Conservation (phyloP, 257 asterid genomes). For the Lavandula angustifolia region DNA sequence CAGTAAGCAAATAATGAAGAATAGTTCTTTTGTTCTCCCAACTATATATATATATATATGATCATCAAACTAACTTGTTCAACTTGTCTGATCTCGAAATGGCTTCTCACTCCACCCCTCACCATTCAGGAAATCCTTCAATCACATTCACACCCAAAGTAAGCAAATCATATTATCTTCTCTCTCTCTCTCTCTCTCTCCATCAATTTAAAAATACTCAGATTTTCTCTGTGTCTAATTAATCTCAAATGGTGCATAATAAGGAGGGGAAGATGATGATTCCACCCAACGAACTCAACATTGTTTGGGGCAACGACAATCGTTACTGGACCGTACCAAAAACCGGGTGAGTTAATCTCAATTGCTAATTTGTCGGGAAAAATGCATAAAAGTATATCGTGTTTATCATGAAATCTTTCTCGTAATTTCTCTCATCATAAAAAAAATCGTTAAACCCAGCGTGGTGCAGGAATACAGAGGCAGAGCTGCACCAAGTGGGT, state of each 20-base stretch:
- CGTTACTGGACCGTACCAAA: constrained; percentile 54
- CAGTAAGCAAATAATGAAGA: too few species aligned
- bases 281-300: constrained; percentile 41
- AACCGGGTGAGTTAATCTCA: constrained; percentile 25
- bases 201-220: too few species aligned
- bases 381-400: too few species aligned
- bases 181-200: neutral
- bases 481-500: constrained; percentile 47
- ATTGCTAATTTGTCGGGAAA: too few species aligned
- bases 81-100: constrained; percentile 28
- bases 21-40: neutral
- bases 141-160: constrained; percentile 16
- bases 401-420: too few species aligned
- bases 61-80: neutral
- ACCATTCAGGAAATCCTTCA: constrained; percentile 35
- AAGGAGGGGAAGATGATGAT: constrained; percentile 5
- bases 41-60: too few species aligned
- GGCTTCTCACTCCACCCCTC: constrained; percentile 39
- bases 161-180: neutral
- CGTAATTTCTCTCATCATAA: too few species aligned
- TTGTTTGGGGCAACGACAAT: constrained; percentile 58
- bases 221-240: too few species aligned
- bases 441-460: too few species aligned
- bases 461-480: constrained; percentile 24
- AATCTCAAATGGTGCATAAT: neutral